Evolutionary conservation across 1,139 yeast species (phyloP), one percentile per base, ranked within the genome.

Genomic region (Lodderomyces oxycetoniae): DNA sequence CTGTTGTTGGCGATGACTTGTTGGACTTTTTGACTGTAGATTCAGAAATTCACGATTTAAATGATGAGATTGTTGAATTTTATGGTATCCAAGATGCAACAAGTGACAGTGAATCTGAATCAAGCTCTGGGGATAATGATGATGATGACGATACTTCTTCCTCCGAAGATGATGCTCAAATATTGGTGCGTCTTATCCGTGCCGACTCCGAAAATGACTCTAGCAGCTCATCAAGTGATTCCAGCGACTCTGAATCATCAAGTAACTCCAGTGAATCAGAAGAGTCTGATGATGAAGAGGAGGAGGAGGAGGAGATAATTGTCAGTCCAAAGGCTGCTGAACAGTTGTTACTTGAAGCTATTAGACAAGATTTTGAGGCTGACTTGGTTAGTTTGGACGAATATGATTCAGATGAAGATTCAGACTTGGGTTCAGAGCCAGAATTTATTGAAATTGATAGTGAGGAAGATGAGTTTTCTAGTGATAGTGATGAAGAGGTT

Each of bases 401-500:
- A 37, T 53, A 15, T 41, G 46, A 11, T 30, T 49, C 59, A 11
- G 57, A 53, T 23, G 57, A 57, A 35, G 62, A 59, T 30, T 47
- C 56, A 16, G 55, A 50, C 23, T 51, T 56, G 30, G 57, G 58
- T 17, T 53, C 55, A 17, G 63, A 57, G 41, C 52, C 56, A 14
- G 68, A 61, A 41, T 62, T 52, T 38, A 49, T 64, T 36, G 65
- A 61, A 42, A 44, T 63, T 31, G 67, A 57, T 34, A 46, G 52
- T 28, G 57, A 44, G 4, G 30, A 32, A 4, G 31, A 22, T 15
- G 55, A 57, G 20, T 50, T 57, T 23, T 52, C 58, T 28, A n/a
- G n/a, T n/a, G n/a, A n/a, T n/a, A n/a, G n/a, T n/a, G 58, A 54
- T 30, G 64, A 67, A 48, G 74, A 72, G 28, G 44, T 64, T 43